These are phyloP conservation scores for Leersia perrieri DNA, from an alignment of 176 grass and related monocot species.

Conservation along the genomic window DNA sequence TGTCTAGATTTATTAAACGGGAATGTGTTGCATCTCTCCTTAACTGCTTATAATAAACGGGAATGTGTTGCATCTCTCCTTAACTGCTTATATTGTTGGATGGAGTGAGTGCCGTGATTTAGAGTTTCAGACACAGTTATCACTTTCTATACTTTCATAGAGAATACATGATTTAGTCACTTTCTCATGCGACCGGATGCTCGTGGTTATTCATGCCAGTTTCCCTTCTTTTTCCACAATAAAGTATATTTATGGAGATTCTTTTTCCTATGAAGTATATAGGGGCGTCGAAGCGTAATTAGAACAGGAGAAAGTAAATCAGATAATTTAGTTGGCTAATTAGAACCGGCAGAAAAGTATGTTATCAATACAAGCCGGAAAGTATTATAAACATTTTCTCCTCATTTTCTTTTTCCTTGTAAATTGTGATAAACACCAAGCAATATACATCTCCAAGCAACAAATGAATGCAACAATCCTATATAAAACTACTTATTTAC, in stretches of 20 bases:
- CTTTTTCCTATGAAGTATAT: no score
- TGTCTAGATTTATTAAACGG: no score
- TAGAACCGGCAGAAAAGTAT: no score
- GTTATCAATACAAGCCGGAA: background rate
- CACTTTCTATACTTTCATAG: no score
- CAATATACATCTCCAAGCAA: slow-evolving; percentile 13
- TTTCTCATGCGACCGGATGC: background rate
- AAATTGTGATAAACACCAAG: background rate
- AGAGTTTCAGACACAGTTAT: no score
- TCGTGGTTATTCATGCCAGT: background rate
- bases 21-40: no score
- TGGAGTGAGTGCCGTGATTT: no score
- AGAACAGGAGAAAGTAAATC: background rate
- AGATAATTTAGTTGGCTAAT: background rate
- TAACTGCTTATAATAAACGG: no score
- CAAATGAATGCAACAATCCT: slow-evolving; percentile 13
- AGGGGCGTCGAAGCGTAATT: background rate
- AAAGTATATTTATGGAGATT: no score
- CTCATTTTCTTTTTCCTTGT: background rate
- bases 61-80: no score
- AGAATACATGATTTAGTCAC: background rate
- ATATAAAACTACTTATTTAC: background rate
- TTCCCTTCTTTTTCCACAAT: no score
- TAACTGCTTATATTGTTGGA: no score
- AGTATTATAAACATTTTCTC: background rate